Evolutionary conservation across 2,329 filamentous ascomycete species (phyloP).

Genomic region (Pseudocercospora eumusae): DNA sequence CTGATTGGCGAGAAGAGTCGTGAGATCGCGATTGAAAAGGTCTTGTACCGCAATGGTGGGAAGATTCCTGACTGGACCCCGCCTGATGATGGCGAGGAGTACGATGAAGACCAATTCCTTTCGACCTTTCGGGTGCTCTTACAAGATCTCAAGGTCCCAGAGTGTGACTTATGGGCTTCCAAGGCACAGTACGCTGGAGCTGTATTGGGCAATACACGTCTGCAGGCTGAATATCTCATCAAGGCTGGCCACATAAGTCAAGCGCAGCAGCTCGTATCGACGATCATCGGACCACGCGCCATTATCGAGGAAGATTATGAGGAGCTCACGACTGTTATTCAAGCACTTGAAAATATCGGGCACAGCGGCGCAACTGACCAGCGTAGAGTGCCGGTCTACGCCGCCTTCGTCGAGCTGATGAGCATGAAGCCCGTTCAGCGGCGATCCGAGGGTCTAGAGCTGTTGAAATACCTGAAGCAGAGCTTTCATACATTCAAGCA

Average conservation of each 20-base stretch:
- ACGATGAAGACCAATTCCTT: slow-evolving; percentile 26
- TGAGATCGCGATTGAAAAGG: slow-evolving; percentile 49
- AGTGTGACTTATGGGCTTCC: slow-evolving; percentile 81
- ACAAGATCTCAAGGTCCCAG: slow-evolving; percentile 68
- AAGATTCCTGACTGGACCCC: slow-evolving; percentile 50
- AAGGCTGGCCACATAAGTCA: slow-evolving; percentile 65
- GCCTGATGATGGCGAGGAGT: slow-evolving; percentile 54
- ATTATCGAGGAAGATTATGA: slow-evolving; percentile 81
- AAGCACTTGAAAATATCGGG: slow-evolving; percentile 62
- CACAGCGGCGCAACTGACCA: slow-evolving; percentile 63
- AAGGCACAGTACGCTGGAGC: slow-evolving; percentile 80
- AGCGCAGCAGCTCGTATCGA: slow-evolving; percentile 80
- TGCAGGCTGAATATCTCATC: slow-evolving; percentile 78
- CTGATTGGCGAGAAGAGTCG: slow-evolving; percentile 31
- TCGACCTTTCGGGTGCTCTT: slow-evolving; percentile 6
- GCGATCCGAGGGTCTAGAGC: slow-evolving; percentile 37
- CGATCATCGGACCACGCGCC: slow-evolving; percentile 75
- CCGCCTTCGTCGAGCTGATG: slow-evolving; percentile 27
- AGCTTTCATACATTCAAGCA: slow-evolving; percentile 33
- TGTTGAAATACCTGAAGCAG: slow-evolving; percentile 36
- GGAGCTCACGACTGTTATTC: slow-evolving; percentile 67
- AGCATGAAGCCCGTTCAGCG: slow-evolving; percentile 33
- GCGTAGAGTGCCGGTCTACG: slow-evolving; percentile 76
- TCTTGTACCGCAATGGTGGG: slow-evolving; percentile 69
- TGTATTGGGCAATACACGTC: slow-evolving; percentile 65